Evolutionary conservation across 148 eudicot genomes (phyloP), one percentile per base, ranked within the genome.

Genomic region (Vaccinium macrocarpon): DNA sequence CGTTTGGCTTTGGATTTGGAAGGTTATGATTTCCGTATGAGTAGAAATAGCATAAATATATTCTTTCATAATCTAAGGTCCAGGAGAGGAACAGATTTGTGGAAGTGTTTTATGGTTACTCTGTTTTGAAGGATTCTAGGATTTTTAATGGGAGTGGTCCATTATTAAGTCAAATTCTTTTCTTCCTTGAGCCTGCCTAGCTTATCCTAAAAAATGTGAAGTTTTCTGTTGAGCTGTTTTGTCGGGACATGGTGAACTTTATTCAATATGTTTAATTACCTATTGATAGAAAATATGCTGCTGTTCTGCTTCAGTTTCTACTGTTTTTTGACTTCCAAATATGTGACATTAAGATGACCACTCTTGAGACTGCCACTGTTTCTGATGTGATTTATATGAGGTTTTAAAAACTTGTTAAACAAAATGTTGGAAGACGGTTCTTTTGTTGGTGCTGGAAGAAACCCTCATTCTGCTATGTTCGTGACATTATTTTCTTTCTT

Each of bases 221-320:
- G 8, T 68, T 68, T 68, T 72, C 49, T 72, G 76, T 72, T 72
- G 80, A 77, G 57, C 80, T 21, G 23, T 77, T n/a, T 77, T 50
- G 6, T 49, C 53, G 23, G 19, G 13, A 50, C 35, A n/a, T 15
- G 53, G 48, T 15, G 29, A 50, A 77, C 25, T 35, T 49, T 5
- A 52, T 77, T 77, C 53, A n/a, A 23, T 19, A 6, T n/a, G 12
- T 77, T 23, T 75, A 23, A 46, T 23, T 77, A 77, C 27, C 52
- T 50, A 77, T 35, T 23, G 32, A 48, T 21, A n/a, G 56, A 76
- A 48, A 49, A n/a, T n/a, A 21, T 6, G 23, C 18, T 8, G 1
- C 50, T 72, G 76, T 72, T 25, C 32, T 23, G 14, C 32, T 35
- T 18, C 48, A 76, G 35, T 21, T 6, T 77, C 19, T 12, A 16